Evolutionary conservation across 495 filamentous ascomycete species (phyloP), one percentile per base, ranked within the genome.

Genomic region (Penicillium roqueforti): DNA sequence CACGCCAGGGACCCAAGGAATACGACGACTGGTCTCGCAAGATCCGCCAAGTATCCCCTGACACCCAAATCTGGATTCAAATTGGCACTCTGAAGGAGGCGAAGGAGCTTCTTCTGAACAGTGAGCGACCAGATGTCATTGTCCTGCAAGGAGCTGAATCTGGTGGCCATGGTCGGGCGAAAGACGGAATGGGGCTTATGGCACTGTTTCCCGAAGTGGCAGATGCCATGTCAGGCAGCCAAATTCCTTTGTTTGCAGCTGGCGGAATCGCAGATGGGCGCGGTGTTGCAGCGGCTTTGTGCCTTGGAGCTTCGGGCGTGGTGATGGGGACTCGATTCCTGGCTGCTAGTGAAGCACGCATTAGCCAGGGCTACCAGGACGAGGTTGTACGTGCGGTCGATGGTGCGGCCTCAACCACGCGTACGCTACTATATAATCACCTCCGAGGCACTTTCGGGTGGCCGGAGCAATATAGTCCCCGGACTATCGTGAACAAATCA

Each of bases 241-340:
- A 73, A 22, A 71, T 87, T 44, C 77, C 80, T 3, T 55, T 92
- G 3, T 64, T 91, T 32, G 89, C 86, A 0, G 86, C 89, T 1
- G 89, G 89, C 3, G 89, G 87, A 0, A 83, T 92, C 51, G 74
- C 76, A 0, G 87, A 92, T 62, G 83, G 82, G 4, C 70, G 87
- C 16, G 82, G 84, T 1, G 80, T 79, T 3, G 81, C 82, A 10
- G 87, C 87, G 0, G 82, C 79, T 3, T 53, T 91, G 41, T 77
- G 76, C 19, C 69, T 92, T 1, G 89, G 87, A 18, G 89, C 88
- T 1, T 76, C 76, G 4, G 89, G 78, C 3, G 80, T 76, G 3
- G 86, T 80, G 0, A 73, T 93, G 70, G 89, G 89, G 3, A 92
- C 88, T 25, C 75, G 86, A 48, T 86, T 89, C 59, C 75, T 89